Evolutionary conservation across 805 yeast species (phyloP).

Genomic region (Yarrowia deformans): DNA sequence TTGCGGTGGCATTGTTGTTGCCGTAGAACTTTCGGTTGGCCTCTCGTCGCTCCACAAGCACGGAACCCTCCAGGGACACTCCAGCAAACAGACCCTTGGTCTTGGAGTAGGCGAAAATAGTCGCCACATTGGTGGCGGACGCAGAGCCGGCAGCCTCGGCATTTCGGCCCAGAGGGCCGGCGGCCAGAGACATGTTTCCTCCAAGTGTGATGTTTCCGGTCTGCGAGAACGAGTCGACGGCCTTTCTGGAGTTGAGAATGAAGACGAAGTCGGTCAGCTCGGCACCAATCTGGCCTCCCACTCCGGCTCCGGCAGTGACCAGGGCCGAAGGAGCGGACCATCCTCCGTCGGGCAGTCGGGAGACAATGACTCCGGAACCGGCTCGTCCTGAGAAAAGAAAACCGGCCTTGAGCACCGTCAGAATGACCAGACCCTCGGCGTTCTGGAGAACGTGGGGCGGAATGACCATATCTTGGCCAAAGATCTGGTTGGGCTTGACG

Average conservation of each 20-base stretch:
- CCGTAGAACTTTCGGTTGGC: constrained; percentile 97
- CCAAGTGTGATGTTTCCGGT: constrained; percentile 94
- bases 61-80: constrained; percentile 95
- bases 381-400: constrained; percentile 96
- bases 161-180: constrained; percentile 96
- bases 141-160: constrained; percentile 98
- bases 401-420: constrained; percentile 97
- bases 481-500: constrained; percentile 90
- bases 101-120: constrained; percentile 91
- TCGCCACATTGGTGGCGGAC: constrained; percentile 83
- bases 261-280: constrained; percentile 96
- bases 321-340: constrained; percentile 99
- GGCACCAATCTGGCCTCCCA: constrained; percentile 97
- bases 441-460: constrained; percentile 86
- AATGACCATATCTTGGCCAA: constrained; percentile 84
- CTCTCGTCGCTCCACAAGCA: constrained; percentile 94
- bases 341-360: constrained; percentile 89
- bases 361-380: constrained; percentile 95
- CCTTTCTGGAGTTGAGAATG: constrained; percentile 82
- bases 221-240: constrained; percentile 93
- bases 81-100: constrained; percentile 98
- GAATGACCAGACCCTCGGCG: constrained; percentile 90
- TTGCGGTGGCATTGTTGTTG: constrained; percentile 79
- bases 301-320: constrained; percentile 97
- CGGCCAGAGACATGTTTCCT: constrained; percentile 93